These are phyloP conservation scores for Chlorella sp. DNA, from an alignment of 139 green algal genomes.

Conservation along the genomic window DNA sequence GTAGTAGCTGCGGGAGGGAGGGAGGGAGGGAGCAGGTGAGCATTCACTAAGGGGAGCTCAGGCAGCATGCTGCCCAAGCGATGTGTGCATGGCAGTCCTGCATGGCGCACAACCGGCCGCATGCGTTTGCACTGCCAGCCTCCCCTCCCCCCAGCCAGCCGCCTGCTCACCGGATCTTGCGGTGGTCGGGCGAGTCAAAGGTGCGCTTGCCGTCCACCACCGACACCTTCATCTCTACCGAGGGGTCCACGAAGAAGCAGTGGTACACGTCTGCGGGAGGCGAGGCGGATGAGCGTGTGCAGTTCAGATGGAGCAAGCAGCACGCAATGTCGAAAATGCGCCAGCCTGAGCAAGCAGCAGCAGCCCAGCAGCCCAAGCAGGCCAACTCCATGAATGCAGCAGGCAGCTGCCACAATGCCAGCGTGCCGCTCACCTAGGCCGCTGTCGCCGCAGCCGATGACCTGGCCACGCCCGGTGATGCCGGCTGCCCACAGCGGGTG, in stretches of 20 bases:
- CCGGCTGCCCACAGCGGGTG: conserved; percentile 84
- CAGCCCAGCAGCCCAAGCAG: background rate
- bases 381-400: background rate
- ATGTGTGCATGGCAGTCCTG: too few relatives aligned
- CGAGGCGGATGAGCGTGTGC: background rate
- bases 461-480: conserved; percentile 69
- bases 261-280: conserved; percentile 46
- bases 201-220: conserved; percentile 12
- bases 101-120: too few relatives aligned
- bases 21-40: background rate
- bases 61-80: too few relatives aligned
- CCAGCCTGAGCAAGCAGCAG: background rate
- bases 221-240: background rate
- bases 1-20: conserved; percentile 50
- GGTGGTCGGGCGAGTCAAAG: conserved; percentile 72
- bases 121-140: too few relatives aligned
- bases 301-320: background rate
- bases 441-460: conserved; percentile 91
- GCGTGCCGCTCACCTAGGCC: conserved; percentile 71
- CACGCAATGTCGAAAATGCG: too few relatives aligned
- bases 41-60: too few relatives aligned
- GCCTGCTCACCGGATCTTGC: conserved; percentile 77
- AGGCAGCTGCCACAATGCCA: background rate
- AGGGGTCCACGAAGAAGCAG: conserved; percentile 87
- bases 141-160: too few relatives aligned